These are phyloP conservation scores for Cyclospora cayetanensis DNA, from an alignment of 169 alveolate genomes.

Conservation along the genomic window DNA sequence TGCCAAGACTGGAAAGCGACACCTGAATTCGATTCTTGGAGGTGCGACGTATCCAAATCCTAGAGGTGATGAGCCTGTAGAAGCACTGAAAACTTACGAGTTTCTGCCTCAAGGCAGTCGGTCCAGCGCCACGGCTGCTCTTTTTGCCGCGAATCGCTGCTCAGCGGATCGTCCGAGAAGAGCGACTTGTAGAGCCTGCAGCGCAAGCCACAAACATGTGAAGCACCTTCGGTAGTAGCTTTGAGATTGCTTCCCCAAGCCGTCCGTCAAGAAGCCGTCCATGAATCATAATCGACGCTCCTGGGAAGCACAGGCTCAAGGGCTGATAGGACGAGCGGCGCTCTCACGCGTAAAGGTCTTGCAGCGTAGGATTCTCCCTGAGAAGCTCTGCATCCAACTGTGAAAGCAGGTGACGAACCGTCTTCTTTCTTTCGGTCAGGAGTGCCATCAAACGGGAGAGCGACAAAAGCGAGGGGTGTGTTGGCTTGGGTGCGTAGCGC, in stretches of 20 bases:
- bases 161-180: not conserved
- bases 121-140: conserved; percentile 13
- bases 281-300: not conserved
- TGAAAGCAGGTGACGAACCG: not conserved
- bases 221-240: too few species aligned
- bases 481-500: conserved; percentile 45
- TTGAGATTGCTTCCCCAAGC: too few species aligned
- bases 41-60: too few species aligned
- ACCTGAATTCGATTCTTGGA: too few species aligned
- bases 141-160: not conserved
- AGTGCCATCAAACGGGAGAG: conserved; percentile 2
- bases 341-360: conserved; percentile 28
- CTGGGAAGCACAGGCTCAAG: not conserved
- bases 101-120: not conserved
- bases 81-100: conserved; percentile 9
- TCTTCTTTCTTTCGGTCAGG: not conserved
- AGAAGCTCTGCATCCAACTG: not conserved
- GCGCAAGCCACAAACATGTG: conserved; percentile 21
- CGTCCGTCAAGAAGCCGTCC: too few species aligned
- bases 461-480: conserved; percentile 36
- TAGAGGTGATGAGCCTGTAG: too few species aligned
- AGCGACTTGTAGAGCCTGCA: conserved; percentile 4
- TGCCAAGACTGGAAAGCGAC: too few species aligned
- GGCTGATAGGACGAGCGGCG: not conserved
- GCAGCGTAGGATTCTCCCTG: conserved; percentile 53